Evolutionary conservation across 495 filamentous ascomycete genomes (phyloP), one percentile per base, ranked within the genome.

Genomic region (Annulohypoxylon maeteangense): DNA sequence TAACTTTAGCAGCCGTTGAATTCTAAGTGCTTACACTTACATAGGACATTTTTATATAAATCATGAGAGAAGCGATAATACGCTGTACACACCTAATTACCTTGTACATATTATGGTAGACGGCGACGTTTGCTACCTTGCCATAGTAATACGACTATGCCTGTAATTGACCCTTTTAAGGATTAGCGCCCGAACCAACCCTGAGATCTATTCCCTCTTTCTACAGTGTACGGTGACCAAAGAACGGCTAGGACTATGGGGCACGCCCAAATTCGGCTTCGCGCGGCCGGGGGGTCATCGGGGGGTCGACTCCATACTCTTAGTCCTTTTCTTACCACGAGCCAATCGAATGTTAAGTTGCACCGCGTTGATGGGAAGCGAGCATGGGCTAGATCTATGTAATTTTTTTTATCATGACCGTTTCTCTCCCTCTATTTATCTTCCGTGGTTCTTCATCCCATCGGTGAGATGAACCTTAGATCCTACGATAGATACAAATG

Each of bases 331-430:
- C 42, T 22, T 29, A 61, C 18, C 54, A 29, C 42, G 18, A 51
- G 20, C 68, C 68, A 71, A 71, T 67, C 63, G 68, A 66, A 71
- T 63, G 63, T 63, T 71, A 53, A 71, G 68, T 58, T 44, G 62
- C 68, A 71, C 67, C 62, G 57, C 58, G 53, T 67, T 36, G 32
- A 34, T 48, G 16, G 20, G 23, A 66, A 62, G 48, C 48, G 62
- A 66, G n/a, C 48, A 71, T 23, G 31, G 48, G 23, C 50, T 40
- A 18, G 57, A 62, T 67, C 62, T 38, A 23, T 62, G 14, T 40
- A 48, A 62, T 59, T 65, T 53, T 23, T 38, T 38, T 45, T 59
- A 10, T 40, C 14, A 56, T 32, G 25, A 65, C 59, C 20, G 18
- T 57, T 38, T 23, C 53, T 48, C 36, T 20, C 62, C n/a, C 51